phyloP scores from a whole-genome alignment of 176 grass and related monocot species.

The Triticum timopheevii region DNA sequence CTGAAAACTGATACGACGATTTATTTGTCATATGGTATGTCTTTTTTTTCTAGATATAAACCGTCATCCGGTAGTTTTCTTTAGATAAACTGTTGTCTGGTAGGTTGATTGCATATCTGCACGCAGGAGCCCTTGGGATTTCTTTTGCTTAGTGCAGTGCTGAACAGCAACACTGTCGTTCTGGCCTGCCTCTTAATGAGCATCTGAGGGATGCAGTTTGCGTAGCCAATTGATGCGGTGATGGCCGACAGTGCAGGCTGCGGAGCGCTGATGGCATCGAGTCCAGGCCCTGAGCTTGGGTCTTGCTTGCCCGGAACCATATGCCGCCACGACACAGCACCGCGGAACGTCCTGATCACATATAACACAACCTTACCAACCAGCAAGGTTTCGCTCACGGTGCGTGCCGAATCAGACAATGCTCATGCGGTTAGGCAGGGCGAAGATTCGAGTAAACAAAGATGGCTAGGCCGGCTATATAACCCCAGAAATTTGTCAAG shows the following conservation, averaged over 20 bases:
- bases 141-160: background rate
- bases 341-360: too few species aligned
- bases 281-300: background rate
- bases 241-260: background rate
- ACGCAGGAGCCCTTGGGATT: background rate
- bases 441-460: background rate
- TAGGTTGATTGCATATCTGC: background rate
- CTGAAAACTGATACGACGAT: too few species aligned
- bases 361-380: too few species aligned
- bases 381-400: too few species aligned
- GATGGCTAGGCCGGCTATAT: background rate
- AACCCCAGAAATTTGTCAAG: background rate
- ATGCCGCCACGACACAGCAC: too few species aligned
- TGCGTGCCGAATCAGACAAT: background rate
- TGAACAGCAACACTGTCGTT: background rate
- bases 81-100: background rate
- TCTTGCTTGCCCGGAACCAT: too few species aligned
- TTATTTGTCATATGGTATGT: too few species aligned
- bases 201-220: too few species aligned
- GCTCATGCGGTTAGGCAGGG: background rate
- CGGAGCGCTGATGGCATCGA: background rate
- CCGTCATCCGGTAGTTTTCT: background rate
- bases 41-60: too few species aligned
- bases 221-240: too few species aligned
- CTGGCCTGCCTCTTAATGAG: background rate